Conservation (phyloP, 2,329 filamentous ascomycete genomes). For the Colletotrichum cereale region DNA sequence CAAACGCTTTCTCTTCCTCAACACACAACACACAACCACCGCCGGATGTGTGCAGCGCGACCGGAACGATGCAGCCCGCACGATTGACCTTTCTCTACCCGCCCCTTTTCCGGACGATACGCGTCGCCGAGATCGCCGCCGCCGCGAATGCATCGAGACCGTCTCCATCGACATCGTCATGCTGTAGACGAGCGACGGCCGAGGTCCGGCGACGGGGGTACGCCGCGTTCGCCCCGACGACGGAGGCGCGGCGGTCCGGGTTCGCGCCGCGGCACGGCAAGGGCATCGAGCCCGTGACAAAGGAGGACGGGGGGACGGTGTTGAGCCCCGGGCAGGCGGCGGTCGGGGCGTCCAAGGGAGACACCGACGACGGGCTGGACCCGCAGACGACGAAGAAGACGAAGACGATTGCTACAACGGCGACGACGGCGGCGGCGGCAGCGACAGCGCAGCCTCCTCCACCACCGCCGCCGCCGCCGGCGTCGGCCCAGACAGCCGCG, state of each 20-base stretch:
- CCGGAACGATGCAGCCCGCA: constrained; percentile 66
- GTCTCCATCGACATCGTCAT: constrained; percentile 40
- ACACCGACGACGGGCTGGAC: constrained; percentile 18
- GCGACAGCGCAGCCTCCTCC: constrained; percentile 5
- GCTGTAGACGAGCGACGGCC: constrained; percentile 35
- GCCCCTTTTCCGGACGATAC: constrained; percentile 70
- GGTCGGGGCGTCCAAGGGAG: constrained; percentile 13
- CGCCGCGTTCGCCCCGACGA: constrained; percentile 51
- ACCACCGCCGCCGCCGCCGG: not conserved
- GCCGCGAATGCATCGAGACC: constrained; percentile 52
- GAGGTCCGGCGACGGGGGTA: constrained; percentile 45
- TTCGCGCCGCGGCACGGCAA: constrained; percentile 71
- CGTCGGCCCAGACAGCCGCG: not conserved
- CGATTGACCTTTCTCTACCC: constrained; percentile 78
- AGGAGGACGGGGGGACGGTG: constrained; percentile 43
- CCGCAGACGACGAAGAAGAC: constrained; percentile 43
- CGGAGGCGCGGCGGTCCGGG: constrained; percentile 54
- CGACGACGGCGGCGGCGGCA: constrained; percentile 15
- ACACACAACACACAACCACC: constrained; percentile 2
- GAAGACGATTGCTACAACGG: constrained; percentile 32
- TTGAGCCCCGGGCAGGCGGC: constrained; percentile 13
- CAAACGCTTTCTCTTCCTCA: not conserved
- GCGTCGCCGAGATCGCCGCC: constrained; percentile 58
- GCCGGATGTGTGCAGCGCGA: not conserved
- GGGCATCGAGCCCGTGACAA: constrained; percentile 66